Percentiles rank a stretch among this genome's conserved stretches.
Conservation (phyloP, 2,329 filamentous ascomycete species). For the Trichoderma harzianum region DNA sequence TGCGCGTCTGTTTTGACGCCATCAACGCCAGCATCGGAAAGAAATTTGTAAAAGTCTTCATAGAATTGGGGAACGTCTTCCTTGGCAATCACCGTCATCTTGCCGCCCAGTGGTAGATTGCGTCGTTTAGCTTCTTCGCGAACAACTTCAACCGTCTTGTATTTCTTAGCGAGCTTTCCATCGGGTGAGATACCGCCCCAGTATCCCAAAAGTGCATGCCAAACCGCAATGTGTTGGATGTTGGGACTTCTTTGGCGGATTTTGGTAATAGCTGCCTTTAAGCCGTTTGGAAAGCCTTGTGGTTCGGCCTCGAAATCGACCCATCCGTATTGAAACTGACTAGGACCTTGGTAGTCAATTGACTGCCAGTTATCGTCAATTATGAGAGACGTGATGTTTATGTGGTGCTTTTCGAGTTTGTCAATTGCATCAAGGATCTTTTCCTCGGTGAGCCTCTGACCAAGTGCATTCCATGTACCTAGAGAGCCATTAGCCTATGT, state of each 20-base stretch:
- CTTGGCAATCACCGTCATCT: constrained; percentile 69
- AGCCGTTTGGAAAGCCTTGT: constrained; percentile 72
- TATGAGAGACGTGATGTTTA: constrained; percentile 80
- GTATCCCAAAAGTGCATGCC: constrained; percentile 87
- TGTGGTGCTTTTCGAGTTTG: constrained; percentile 63
- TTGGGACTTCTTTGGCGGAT: constrained; percentile 68
- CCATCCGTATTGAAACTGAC: constrained; percentile 64
- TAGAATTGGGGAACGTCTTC: constrained; percentile 77
- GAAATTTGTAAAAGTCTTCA: constrained; percentile 85
- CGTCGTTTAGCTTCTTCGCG: constrained; percentile 46
- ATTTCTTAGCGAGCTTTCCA: constrained; percentile 70
- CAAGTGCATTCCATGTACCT: constrained; percentile 91
- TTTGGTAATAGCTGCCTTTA: constrained; percentile 65
- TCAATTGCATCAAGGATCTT: constrained; percentile 76
- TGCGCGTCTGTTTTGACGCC: constrained; percentile 92
- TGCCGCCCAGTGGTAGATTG: constrained; percentile 54
- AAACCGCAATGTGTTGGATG: constrained; percentile 83
- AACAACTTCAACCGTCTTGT: constrained; percentile 66
- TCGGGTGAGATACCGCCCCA: constrained; percentile 83
- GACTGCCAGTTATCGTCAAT: constrained; percentile 98
- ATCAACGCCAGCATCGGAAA: constrained; percentile 71
- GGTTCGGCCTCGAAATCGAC: constrained; percentile 82
- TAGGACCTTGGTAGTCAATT: constrained; percentile 51
- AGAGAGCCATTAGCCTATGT: background rate
- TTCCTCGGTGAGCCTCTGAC: constrained; percentile 75